phyloP scores from a whole-genome alignment of 2,329 filamentous ascomycete species.

The Penicillium thymicola region DNA sequence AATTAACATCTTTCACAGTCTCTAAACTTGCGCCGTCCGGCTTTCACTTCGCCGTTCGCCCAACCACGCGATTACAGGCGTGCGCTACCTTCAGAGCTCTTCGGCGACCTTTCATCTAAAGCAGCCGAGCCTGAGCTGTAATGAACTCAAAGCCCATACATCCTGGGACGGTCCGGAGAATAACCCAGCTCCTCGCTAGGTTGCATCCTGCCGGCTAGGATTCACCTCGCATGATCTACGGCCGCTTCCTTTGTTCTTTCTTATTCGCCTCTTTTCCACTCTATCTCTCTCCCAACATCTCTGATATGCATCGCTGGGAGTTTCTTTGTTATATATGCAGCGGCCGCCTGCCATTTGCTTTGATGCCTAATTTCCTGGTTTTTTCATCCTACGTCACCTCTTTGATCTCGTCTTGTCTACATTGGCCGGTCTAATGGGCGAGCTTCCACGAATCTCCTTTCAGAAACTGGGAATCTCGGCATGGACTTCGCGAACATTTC shows the following conservation, averaged over 20 bases:
- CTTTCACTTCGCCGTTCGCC: conserved; percentile 40
- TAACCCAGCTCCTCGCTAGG: neutral
- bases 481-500: neutral
- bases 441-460: neutral
- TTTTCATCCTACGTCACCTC: neutral
- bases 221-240: conserved; percentile 4
- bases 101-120: conserved; percentile 29
- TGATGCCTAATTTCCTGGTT: neutral
- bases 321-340: conserved; percentile 26
- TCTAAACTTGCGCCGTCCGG: conserved; percentile 39
- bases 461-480: neutral
- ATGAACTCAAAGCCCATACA: neutral
- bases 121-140: conserved; percentile 18
- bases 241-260: conserved; percentile 4
- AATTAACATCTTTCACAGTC: conserved; percentile 23
- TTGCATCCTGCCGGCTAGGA: conserved; percentile 16
- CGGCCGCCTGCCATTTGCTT: conserved; percentile 17
- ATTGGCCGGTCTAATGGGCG: conserved; percentile 4
- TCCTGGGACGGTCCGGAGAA: conserved; percentile 13
- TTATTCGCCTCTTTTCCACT: neutral
- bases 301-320: conserved; percentile 33
- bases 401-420: neutral
- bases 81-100: conserved; percentile 33
- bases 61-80: conserved; percentile 40
- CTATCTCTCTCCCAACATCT: conserved; percentile 8